Base-by-base conservation (phyloP, 2,329 filamentous ascomycete species). In the Aspergillus sp. region DNA sequence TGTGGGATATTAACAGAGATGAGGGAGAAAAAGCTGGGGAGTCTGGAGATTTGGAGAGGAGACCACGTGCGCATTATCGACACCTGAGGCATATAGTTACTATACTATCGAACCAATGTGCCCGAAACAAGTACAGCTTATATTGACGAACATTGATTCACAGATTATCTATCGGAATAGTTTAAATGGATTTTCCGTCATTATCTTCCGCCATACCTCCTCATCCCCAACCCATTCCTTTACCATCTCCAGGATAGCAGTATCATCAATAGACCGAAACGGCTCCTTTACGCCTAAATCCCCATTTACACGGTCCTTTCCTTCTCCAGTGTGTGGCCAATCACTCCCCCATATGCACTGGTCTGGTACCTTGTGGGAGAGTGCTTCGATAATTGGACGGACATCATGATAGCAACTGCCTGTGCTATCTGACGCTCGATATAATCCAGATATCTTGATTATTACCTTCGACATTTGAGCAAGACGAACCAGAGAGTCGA, bases 281-380 rank as follows among this genome's bases (percentile, higher is more conserved):
- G 51, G 41, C 17, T 54, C 51, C 24, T 39, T 54, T 8, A 7
- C 17, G 19, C 19, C n/a, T 20, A 54, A 39, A 20, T n/a, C 33
- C 12, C 15, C 9, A 8, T 24, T 37, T n/a, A 22, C 17, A 19
- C 41, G 30, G 17, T 46, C 22, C 15, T 40, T 44, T 22, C 47
- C 54, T 15, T 56, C 54, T 4, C 54, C 54, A 7, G 54, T 56
- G 19, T 56, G 54, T 5, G 54, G 54, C 54, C 47, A 56, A 15
- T 56, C 54, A 27, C 48, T 56, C 9, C 54, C 54, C 47, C 54
- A 52, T 17, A 56, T 51, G 6, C 49, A 20, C 41, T 47, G 54
- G 20, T 56, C 33, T 13, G 54, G 48, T 5, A 52, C 39, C 12
- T 56, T 40, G 17, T 9, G 27, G 5, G 51, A 41, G 9, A 54